Evolutionary conservation across 129 eudicot genomes (phyloP).

Genomic region (Helichrysum umbraculigerum): DNA sequence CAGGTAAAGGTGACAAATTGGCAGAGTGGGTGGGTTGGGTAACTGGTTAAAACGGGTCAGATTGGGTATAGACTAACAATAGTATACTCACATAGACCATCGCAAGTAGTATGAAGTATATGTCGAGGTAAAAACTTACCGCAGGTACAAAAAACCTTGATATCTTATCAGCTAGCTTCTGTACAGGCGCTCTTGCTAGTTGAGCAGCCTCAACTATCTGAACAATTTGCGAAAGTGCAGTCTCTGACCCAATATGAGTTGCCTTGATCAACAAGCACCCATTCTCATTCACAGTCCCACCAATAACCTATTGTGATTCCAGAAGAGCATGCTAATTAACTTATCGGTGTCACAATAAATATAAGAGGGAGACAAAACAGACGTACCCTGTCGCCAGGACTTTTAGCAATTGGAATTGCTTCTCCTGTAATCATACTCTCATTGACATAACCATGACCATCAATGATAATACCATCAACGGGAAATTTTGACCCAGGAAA

Average conservation of each 20-base stretch:
- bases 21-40: too few species aligned
- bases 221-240: slow-evolving; percentile 47
- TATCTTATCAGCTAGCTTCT: slow-evolving; percentile 46
- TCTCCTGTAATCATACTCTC: slow-evolving; percentile 58
- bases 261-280: slow-evolving; percentile 41
- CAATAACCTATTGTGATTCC: slow-evolving; percentile 34
- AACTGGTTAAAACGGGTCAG: too few species aligned
- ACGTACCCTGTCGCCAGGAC: slow-evolving; percentile 40
- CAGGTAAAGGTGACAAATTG: neutral
- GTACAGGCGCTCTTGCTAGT: slow-evolving; percentile 51
- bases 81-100: neutral
- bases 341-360: neutral
- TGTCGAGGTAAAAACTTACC: slow-evolving; percentile 23
- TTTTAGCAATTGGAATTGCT: slow-evolving; percentile 43
- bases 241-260: slow-evolving; percentile 47
- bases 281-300: slow-evolving; percentile 51
- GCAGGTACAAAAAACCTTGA: slow-evolving; percentile 44
- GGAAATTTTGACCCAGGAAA: slow-evolving; percentile 46
- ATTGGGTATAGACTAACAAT: neutral
- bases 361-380: neutral
- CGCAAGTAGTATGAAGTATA: slow-evolving; percentile 2
- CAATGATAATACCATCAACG: slow-evolving; percentile 40
- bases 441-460: slow-evolving; percentile 46
- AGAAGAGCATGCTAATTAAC: neutral
- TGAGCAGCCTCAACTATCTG: slow-evolving; percentile 49